phyloP scores from a whole-genome alignment of 169 alveolate species.

The Eimeria praecox region DNA sequence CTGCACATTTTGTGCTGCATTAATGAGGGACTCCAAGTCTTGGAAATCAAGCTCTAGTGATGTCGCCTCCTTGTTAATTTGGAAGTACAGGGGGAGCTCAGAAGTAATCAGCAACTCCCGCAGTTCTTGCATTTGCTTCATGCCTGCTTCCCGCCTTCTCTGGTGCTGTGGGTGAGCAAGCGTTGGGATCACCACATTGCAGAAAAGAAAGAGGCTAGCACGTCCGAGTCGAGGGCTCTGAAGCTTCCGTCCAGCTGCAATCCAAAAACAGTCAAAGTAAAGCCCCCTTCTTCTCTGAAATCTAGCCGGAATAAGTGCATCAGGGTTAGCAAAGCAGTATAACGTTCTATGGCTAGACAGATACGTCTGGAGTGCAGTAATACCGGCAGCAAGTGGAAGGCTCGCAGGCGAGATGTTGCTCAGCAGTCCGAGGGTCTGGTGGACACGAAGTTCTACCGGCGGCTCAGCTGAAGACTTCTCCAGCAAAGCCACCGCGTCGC shows the following conservation, averaged over 20 bases:
- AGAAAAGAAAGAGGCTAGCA: slow-evolving; percentile 34
- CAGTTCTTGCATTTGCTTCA: slow-evolving; percentile 50
- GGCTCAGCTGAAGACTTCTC: slow-evolving; percentile 19
- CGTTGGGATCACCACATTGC: slow-evolving; percentile 42
- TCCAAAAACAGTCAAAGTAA: slow-evolving; percentile 1
- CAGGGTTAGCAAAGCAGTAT: background rate
- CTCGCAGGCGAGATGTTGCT: slow-evolving; percentile 52
- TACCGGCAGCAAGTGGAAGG: slow-evolving; percentile 67
- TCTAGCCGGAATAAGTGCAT: background rate
- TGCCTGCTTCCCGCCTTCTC: slow-evolving; percentile 24
- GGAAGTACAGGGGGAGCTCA: slow-evolving; percentile 49
- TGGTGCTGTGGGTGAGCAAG: background rate
- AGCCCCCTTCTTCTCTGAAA: background rate
- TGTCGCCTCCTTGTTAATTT: slow-evolving; percentile 33
- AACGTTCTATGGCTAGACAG: background rate
- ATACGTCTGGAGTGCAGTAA: background rate
- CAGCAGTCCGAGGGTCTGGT: slow-evolving; percentile 47
- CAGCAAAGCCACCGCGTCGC: slow-evolving; percentile 53
- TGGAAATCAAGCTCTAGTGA: slow-evolving; percentile 3
- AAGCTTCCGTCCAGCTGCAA: slow-evolving; percentile 38
- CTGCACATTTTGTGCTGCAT: slow-evolving; percentile 23
- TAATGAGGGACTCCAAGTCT: slow-evolving; percentile 21
- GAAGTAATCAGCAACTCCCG: slow-evolving; percentile 9
- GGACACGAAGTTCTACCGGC: background rate
- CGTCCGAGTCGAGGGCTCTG: slow-evolving; percentile 67